Evolutionary conservation across 2,329 filamentous ascomycete genomes (phyloP), one percentile per base, ranked within the genome.

Genomic region (Fonsecaea pedrosoi): DNA sequence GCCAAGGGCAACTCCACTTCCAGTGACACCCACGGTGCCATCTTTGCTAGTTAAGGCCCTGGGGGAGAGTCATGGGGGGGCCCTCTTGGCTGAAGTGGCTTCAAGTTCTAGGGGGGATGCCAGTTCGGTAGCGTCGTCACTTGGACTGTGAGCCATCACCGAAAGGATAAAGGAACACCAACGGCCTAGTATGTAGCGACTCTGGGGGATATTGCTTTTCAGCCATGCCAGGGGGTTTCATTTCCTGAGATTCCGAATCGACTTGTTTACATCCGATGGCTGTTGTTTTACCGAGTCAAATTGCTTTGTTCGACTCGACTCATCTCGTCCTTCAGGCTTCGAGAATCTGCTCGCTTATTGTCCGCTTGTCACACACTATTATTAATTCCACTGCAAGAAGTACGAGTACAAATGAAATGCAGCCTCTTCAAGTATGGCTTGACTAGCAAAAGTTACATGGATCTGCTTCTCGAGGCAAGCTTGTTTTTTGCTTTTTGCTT

Each of bases 241-340:
- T 35, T 48, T 32, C 25, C 34, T 53, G 42, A 34, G 58, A 37
- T 53, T 25, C n/a, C 56, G 38, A 48, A 30, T 38, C 15, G 40
- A 7, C 15, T 40, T 48, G 42, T 21, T 48, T 48, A 10, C 42
- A 48, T 25, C 34, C 40, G 56, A 48, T 3, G 15, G 18, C 34
- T 35, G 21, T 21, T 48, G 6, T 48, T 48, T 7, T 21, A 9
- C n/a, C 8, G 42, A 48, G 42, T 21, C 38, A 15, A 40, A 12
- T 40, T 45, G 9, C 45, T 50, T 9, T 3, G 6, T 7, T 21
- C 3, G 42, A 9, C n/a, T 40, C 12, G 18, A 9, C n/a, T 40
- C 4, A 18, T 13, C 40, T 10, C 12, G 18, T 25, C 9, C 18
- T 50, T 50, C 45, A 10, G 12, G 45, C 18, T 50, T 50, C 45